A percentile compares a stretch with the other conserved stretches of the same genome.
These are phyloP conservation scores for Neofusicoccum laricinum DNA, from an alignment of 2,329 filamentous ascomycete genomes.

Conservation along the genomic window DNA sequence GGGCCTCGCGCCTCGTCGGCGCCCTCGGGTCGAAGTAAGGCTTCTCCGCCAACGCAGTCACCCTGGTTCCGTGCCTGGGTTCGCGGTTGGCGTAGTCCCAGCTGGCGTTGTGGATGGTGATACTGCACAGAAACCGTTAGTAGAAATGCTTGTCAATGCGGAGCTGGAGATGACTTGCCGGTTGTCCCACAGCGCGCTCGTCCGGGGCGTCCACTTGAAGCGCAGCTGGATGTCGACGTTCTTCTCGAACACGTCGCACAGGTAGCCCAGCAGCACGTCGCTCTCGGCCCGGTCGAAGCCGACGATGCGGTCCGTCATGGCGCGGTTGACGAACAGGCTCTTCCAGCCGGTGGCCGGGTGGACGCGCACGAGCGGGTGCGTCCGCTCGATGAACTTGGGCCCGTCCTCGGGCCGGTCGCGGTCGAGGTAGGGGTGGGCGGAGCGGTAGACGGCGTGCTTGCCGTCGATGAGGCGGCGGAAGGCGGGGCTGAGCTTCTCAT, in stretches of 20 bases:
- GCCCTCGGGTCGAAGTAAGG: slow-evolving; percentile 64
- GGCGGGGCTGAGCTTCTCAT: slow-evolving; percentile 68
- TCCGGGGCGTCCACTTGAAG: slow-evolving; percentile 67
- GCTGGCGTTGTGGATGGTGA: slow-evolving; percentile 71
- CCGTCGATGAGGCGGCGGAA: slow-evolving; percentile 72
- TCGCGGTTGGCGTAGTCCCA: slow-evolving; percentile 70
- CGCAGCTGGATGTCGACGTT: slow-evolving; percentile 71
- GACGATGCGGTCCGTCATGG: slow-evolving; percentile 66
- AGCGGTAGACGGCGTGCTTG: slow-evolving; percentile 61
- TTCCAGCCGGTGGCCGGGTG: slow-evolving; percentile 76
- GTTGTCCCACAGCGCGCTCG: slow-evolving; percentile 71
- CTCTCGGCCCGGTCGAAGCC: slow-evolving; percentile 68
- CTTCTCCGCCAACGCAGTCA: slow-evolving; percentile 69
- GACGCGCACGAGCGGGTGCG: slow-evolving; percentile 66
- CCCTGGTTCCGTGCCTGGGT: slow-evolving; percentile 68
- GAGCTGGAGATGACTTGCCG: slow-evolving; percentile 39
- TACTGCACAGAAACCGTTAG: slow-evolving; percentile 38
- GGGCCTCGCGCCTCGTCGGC: slow-evolving; percentile 63
- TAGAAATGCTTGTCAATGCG: not conserved
- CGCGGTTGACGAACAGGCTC: slow-evolving; percentile 67
- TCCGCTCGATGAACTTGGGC: slow-evolving; percentile 64
- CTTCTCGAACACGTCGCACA: slow-evolving; percentile 66
- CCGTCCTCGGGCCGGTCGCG: slow-evolving; percentile 59
- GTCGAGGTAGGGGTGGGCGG: slow-evolving; percentile 66
- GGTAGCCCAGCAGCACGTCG: slow-evolving; percentile 63